Base-by-base conservation (phyloP, 306 rosid genomes). In the Fragaria nilgerrensis region DNA sequence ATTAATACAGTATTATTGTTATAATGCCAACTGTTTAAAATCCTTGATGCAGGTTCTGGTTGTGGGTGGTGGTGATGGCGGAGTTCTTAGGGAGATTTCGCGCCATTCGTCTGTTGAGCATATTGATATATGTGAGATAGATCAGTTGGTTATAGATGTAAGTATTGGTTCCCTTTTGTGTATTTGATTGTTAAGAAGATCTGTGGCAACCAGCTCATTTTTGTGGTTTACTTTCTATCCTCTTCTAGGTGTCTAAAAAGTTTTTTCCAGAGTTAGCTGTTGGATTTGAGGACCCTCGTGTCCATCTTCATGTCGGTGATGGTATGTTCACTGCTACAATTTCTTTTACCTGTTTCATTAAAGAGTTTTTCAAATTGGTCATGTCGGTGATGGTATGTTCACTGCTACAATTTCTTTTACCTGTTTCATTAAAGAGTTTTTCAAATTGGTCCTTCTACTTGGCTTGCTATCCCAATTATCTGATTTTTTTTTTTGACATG, bases 1-100 rank as follows among this genome's bases (percentile, higher is more conserved):
- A 43, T 50, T 32, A 36, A 11, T 66, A 74, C 64, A 73, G 52
- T 61, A 23, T 16, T 63, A 27, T 44, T 20, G 5, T 43, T 23
- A 32, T 58, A 37, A 29, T 63, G 70, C 71, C 67, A 19, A 80
- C 55, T 63, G 66, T 9, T 44, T 49, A 67, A 27, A 65, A 68
- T 59, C 68, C 63, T 58, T 55, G 43, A 27, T 75, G 80, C 85
- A 95, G 99, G 97, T 95, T 84, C 87, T 95, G 77, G 97, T 95
- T 74, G 99, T 95, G 79, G 99, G 98, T n/a, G 99, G 99, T 10
- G 99, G 99, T 72, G 99, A 95, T 82, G 99, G 99, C 25, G 97
- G 97, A 36, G 97, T 95, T 79, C 89, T 95, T 9, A 89, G 98
- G 87, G 99, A 95, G 87, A 79, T 95, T 73, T 82, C 91, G 71